These are phyloP conservation scores for Acanthamoeba sp. DNA, from an alignment of 208 protist genomes.

Conservation along the genomic window DNA sequence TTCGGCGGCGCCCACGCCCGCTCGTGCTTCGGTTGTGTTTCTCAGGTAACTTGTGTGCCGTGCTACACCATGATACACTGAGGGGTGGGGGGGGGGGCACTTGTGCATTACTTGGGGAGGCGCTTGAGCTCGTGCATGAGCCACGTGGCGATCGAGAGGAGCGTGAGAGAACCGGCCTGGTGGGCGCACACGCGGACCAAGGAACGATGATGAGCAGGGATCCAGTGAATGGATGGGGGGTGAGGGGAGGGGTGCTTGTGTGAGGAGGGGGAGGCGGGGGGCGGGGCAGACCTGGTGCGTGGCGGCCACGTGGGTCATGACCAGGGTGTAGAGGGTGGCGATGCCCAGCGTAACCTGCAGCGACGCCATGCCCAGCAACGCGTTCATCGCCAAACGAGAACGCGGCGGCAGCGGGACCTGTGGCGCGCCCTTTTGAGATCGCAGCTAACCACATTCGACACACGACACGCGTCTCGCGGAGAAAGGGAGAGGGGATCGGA, in stretches of 20 bases:
- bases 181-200: too few relatives aligned
- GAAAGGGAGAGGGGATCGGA: neutral
- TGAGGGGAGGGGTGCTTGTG: neutral
- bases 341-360: constrained; percentile 94
- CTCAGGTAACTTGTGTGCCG: too few relatives aligned
- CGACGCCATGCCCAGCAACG: constrained; percentile 32
- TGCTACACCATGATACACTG: too few relatives aligned
- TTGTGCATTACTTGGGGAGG: constrained; percentile 51
- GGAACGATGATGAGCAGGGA: neutral
- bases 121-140: constrained; percentile 73
- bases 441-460: too few relatives aligned
- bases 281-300: constrained; percentile 84
- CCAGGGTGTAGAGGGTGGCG: constrained; percentile 94
- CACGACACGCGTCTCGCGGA: too few relatives aligned
- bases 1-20: too few relatives aligned
- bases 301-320: constrained; percentile 93
- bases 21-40: too few relatives aligned
- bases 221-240: neutral
- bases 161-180: constrained; percentile 86
- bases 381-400: constrained; percentile 67
- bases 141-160: constrained; percentile 83
- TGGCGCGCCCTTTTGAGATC: too few relatives aligned
- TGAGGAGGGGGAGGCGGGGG: constrained; percentile 71
- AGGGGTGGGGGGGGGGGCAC: too few relatives aligned
- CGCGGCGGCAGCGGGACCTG: constrained; percentile 57